A percentile compares a stretch with the other conserved stretches of the same genome.
These are phyloP conservation scores for Yamadazyma atmosphaerica DNA, from an alignment of 1,139 yeast genomes.

Conservation along the genomic window DNA sequence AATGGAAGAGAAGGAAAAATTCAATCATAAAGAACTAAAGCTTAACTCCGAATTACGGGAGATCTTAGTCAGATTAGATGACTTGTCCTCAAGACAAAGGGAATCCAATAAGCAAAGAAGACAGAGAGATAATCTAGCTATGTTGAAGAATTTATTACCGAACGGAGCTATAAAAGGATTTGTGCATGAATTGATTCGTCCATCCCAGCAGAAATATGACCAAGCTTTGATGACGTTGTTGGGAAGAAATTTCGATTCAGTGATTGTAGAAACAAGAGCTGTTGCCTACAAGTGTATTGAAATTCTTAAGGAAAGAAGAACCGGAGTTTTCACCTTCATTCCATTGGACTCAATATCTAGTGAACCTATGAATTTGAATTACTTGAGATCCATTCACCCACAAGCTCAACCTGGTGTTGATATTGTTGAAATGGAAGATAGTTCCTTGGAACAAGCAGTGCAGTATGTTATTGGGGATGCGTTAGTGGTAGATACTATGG, in stretches of 20 bases:
- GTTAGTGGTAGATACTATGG: slow-evolving; percentile 72
- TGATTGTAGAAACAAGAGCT: slow-evolving; percentile 74
- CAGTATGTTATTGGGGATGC: slow-evolving; percentile 81
- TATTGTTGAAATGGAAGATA: slow-evolving; percentile 67
- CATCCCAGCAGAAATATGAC: slow-evolving; percentile 74
- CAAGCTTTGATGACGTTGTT: slow-evolving; percentile 75
- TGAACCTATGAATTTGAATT: slow-evolving; percentile 58
- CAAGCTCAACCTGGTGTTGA: slow-evolving; percentile 69
- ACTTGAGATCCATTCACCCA: slow-evolving; percentile 56
- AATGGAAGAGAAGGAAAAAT: slow-evolving; percentile 46
- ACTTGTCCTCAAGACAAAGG: slow-evolving; percentile 70
- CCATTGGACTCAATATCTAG: slow-evolving; percentile 73
- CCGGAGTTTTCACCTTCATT: slow-evolving; percentile 84
- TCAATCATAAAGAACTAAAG: slow-evolving; percentile 49
- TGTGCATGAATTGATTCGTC: slow-evolving; percentile 77
- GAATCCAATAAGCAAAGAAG: slow-evolving; percentile 71
- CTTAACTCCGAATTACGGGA: slow-evolving; percentile 67
- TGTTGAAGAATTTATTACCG: slow-evolving; percentile 70
- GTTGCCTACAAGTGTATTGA: slow-evolving; percentile 84
- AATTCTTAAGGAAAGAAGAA: slow-evolving; percentile 79
- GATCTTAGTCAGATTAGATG: slow-evolving; percentile 63
- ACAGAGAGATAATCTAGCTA: slow-evolving; percentile 69
- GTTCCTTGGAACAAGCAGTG: slow-evolving; percentile 69
- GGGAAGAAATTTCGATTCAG: slow-evolving; percentile 79
- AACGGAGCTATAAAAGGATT: slow-evolving; percentile 71